Conservation (phyloP, 2,329 filamentous ascomycete species). For the Cercospora sojina region DNA sequence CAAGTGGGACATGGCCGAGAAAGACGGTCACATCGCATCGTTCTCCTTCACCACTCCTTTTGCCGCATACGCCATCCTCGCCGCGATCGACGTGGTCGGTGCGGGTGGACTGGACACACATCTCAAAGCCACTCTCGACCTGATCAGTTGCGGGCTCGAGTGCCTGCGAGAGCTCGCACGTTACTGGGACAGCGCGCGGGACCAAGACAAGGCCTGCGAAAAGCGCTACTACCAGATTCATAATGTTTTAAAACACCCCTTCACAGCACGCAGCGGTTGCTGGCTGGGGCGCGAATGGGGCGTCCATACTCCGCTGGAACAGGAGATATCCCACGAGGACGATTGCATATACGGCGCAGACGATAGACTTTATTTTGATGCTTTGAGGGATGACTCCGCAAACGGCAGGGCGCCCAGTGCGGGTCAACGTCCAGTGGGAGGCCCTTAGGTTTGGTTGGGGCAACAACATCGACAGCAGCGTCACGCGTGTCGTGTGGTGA, state of each 20-base stretch:
- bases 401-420: constrained; percentile 11
- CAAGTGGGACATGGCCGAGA: constrained; percentile 26
- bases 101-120: constrained; percentile 57
- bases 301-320: constrained; percentile 35
- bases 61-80: constrained; percentile 60
- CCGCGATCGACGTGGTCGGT: constrained; percentile 66
- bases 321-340: constrained; percentile 31
- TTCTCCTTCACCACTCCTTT: constrained; percentile 52
- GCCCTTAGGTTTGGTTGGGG: background rate
- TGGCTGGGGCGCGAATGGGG: constrained; percentile 39
- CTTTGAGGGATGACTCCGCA: constrained; percentile 25
- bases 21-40: constrained; percentile 44
- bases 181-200: constrained; percentile 60
- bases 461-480: constrained; percentile 26
- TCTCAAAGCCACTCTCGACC: constrained; percentile 54
- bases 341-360: constrained; percentile 39
- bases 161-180: constrained; percentile 57
- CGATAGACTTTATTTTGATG: constrained; percentile 31
- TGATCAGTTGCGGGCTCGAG: constrained; percentile 54
- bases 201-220: constrained; percentile 52
- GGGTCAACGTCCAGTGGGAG: constrained; percentile 14
- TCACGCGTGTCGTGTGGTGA: constrained; percentile 5
- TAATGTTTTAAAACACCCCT: constrained; percentile 40
- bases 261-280: constrained; percentile 39
- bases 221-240: constrained; percentile 48